These are phyloP conservation scores for Trichosanthes cucumerina DNA, from an alignment of 306 rosid genomes.

Conservation along the genomic window DNA sequence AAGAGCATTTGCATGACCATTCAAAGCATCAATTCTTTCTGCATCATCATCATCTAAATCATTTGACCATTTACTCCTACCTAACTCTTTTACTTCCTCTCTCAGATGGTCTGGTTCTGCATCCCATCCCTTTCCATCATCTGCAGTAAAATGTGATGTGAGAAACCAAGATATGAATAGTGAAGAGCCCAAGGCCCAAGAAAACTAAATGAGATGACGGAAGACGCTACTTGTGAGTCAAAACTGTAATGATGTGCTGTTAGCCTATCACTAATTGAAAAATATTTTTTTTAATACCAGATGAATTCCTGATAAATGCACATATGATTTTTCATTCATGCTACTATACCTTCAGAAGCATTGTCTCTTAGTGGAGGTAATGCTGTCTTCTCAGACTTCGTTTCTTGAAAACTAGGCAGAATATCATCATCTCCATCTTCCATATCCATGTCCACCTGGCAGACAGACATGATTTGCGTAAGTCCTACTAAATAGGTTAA, in stretches of 20 bases:
- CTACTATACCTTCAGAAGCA: constrained; percentile 33
- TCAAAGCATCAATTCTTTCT: constrained; percentile 37
- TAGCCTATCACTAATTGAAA: background rate
- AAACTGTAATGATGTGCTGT: background rate
- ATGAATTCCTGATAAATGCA: constrained; percentile 1
- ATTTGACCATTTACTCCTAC: constrained; percentile 96
- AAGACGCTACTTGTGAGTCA: background rate
- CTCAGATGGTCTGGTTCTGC: constrained; percentile 49
- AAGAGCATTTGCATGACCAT: constrained; percentile 60
- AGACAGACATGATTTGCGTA: constrained; percentile 16
- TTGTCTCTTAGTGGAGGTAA: constrained; percentile 27
- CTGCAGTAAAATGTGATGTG: constrained; percentile 7
- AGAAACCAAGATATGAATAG: constrained; percentile 25
- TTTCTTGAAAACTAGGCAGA: constrained; percentile 35
- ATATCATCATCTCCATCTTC: constrained; percentile 56
- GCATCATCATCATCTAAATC: constrained; percentile 55
- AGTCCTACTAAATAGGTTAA: background rate
- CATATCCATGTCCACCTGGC: constrained; percentile 97
- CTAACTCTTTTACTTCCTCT: constrained; percentile 71
- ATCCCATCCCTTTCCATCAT: constrained; percentile 42
- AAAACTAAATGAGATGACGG: background rate
- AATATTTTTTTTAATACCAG: background rate
- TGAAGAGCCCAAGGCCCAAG: background rate
- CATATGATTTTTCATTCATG: background rate
- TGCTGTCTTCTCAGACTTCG: constrained; percentile 31